Evolutionary conservation across 192 early-diverging fungal genomes (phyloP), one percentile per base, ranked within the genome.

Genomic region (Entomortierella chlamydospora): DNA sequence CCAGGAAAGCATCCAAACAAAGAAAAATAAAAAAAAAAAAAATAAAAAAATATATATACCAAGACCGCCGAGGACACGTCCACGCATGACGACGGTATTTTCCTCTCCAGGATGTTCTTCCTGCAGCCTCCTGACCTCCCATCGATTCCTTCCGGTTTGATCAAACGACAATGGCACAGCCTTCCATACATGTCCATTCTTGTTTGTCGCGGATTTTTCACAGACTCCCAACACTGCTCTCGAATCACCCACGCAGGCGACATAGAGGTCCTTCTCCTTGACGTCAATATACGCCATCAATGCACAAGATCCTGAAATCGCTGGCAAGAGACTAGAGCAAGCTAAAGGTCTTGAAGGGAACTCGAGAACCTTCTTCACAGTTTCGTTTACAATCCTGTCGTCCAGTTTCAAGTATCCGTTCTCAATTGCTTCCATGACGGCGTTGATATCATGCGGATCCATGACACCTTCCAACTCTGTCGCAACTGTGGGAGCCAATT

Each of bases 81-180:
- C 87, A 13, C 83, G 57, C 33, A 63, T 64, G 23, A 90, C 73
- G 20, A 91, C 90, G 15, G 88, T 83, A 29, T 84, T 77, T 43
- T 91, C 84, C 71, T 94, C 93, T 2, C 89, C 91, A 11, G 94
- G 94, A 68, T 95, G 93, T 55, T 94, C 94, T 39, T 84, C 77
- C 52, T 82, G 20, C 53, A 94, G 26, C 25, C 90, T 84, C 39
- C 77, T 66, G 34, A 85, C 47, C 64, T 93, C 91, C 29, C 62
- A 72, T 57, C 77, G 69, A 53, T 88, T 92, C n/a, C 77, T 65
- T 33, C 85, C 85, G 13, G 86, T 92, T 57, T 91, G 90, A 73
- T 94, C 91, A 29, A 85, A 81, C 26, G 89, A 89, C 61, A 95
- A 83, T 10, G 84, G 82, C 29, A 88, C 70, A 0, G 87, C 85